Evolutionary conservation across 345 rosid species (phyloP).

Genomic region (Reutealis trisperma): DNA sequence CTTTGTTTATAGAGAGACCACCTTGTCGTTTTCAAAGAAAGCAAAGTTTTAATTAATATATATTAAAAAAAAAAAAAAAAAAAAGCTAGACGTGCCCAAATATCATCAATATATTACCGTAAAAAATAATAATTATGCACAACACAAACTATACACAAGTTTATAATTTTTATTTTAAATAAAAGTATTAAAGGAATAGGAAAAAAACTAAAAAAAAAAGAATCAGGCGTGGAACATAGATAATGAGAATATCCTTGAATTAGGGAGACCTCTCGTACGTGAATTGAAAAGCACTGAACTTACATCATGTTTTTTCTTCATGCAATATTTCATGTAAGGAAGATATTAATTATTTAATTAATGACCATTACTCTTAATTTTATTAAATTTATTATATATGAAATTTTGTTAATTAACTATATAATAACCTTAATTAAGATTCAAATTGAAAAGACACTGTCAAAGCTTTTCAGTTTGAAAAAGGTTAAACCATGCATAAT

Average conservation of each 20-base stretch:
- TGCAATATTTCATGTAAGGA: constrained; percentile 43
- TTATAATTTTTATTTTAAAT: background rate
- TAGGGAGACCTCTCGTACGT: constrained; percentile 44
- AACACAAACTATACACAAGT: constrained; percentile 21
- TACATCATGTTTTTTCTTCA: constrained; percentile 60
- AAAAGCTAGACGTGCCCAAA: constrained; percentile 47
- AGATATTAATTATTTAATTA: constrained; percentile 19
- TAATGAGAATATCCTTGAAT: constrained; percentile 55
- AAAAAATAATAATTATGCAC: constrained; percentile 40
- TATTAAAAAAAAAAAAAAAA: too few species aligned
- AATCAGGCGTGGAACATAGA: constrained; percentile 73
- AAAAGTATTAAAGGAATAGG: background rate
- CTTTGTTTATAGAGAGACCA: constrained; percentile 25
- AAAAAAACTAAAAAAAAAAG: constrained; percentile 15
- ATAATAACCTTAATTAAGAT: background rate
- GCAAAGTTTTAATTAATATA: constrained; percentile 25
- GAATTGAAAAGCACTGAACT: constrained; percentile 44
- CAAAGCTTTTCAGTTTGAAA: constrained; percentile 19
- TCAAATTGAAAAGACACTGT: background rate
- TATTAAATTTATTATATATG: too few species aligned
- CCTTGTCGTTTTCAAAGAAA: constrained; percentile 40
- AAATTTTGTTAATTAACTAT: too few species aligned
- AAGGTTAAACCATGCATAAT: constrained; percentile 19
- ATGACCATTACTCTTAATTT: constrained; percentile 33
- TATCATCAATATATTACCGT: constrained; percentile 39